Base-by-base conservation (phyloP, 352 stramenopile species). In the Peronosclerospora sorghi region DNA sequence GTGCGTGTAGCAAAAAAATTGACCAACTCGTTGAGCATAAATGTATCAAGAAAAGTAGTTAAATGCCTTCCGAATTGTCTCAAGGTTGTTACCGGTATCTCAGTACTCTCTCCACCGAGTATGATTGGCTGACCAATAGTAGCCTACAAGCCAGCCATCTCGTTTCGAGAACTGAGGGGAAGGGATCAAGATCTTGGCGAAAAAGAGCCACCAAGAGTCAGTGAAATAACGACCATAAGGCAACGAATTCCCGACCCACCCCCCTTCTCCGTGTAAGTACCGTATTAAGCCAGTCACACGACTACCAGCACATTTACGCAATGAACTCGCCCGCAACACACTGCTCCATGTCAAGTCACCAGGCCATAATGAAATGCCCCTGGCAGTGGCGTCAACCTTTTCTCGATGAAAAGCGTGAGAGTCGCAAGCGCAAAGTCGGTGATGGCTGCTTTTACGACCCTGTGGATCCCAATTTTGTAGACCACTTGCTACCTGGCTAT, bases 361-460 rank as follows among this genome's bases (percentile, higher is more conserved):
- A 86, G 51, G 73, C 79, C 32, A 88, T 91, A 55, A 82, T 91
- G 67, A 91, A 91, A 59, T 91, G 79, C 35, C 79, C 79, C 18
- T 91, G 79, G 79, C 79, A 91, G 44, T 91, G 79, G 79, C 79
- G 79, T 21, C 65, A 85, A 51, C 75, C 78, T 9, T 91, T 91
- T 55, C 56, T 91, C 39, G 79, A 88, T 41, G 79, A 86, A 48
- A 83, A 83, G 48, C 79, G 61, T 40, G 76, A 79, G 37, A 85
- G 68, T 52, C 73, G 77, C 55, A 91, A 91, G 62, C 79, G 79
- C 57, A 86, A 87, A 54, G 69, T 79, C 9, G 79, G 75, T 41
- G 79, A 91, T 51, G 76, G 73, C 39, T 79, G 71, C 54, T 86
- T 86, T 45, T 86, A 86, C 61, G 79, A 91, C 55, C 79, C 79